Evolutionary conservation across 2,329 filamentous ascomycete genomes (phyloP), one percentile per base, ranked within the genome.

Genomic region (Clarireedia homoeocarpa): DNA sequence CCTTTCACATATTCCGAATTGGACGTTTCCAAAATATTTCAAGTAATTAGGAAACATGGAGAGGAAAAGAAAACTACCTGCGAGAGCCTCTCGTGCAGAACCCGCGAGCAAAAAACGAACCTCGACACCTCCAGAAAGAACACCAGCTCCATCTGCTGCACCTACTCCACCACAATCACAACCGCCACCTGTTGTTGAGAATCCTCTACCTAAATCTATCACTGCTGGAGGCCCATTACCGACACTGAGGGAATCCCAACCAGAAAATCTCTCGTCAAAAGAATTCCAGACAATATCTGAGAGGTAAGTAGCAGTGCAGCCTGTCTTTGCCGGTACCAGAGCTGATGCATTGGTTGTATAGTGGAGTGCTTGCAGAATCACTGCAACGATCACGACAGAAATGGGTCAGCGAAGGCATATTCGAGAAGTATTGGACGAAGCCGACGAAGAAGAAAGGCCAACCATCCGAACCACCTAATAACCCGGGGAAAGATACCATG

Each of bases 351-450:
- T 56, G 38, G 45, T 42, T 15, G 57, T 58, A 51, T 64, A 90
- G 89, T 71, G 87, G 85, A 62, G 86, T 92, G 20, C 75, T 92
- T 57, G 77, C 81, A 64, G 85, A 91, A 63, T 89, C 88, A 2
- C 77, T 94, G 26, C 73, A 80, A 50, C 80, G 87, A 66, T 94
- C 89, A 65, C 84, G 87, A 58, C 77, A 84, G 56, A 82, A 80
- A 77, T 91, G 86, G 86, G 79, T 86, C 24, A 79, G 75, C 66
- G 83, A 86, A 62, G 85, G 85, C 30, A 77, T 90, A 48, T 89
- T 91, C 63, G 84, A 89, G 63, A 86, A 83, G 65, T 90, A 87
- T 70, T 91, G 86, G 86, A 80, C 83, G 7, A 90, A 90, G 67
- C 85, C 86, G 3, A 75, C 75, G 44, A 87, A 86, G 71, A 80